Base-by-base conservation (phyloP, 1,139 yeast species). In the Suhomyces bolitotheri region DNA sequence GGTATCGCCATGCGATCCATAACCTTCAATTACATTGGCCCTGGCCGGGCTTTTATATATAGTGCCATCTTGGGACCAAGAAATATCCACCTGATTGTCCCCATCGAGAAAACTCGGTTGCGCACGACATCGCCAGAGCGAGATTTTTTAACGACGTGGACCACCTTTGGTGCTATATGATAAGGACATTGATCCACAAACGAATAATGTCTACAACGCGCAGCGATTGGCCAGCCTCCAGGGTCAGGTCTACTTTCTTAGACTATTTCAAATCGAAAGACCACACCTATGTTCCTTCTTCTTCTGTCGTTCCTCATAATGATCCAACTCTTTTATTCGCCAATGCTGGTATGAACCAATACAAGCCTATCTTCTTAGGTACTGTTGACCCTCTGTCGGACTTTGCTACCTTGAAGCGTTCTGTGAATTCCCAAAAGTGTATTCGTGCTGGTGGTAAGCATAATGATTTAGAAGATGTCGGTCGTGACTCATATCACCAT, bases 391-490 rank as follows among this genome's bases (percentile, higher is more conserved):
- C 98, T 25, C 71, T 92, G 16, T 83, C 95, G 27, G 94, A 88
- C 34, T 84, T 92, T 53, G 83, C 88, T 52, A 72, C 71, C 46
- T 73, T 92, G 63, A 87, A 84, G 58, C 78, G 97, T 53, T 96
- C 98, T 29, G 85, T 78, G 53, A 92, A 92, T 72, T 88, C 97
- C 11, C 99, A 92, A 60, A 92, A 92, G 66, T 92, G 97, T 77
- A 90, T 92, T 54, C 82, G 99, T 69, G 99, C 99, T 26, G 99
- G 99, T 62, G 99, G 99, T 61, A 92, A 92, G 65, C 99, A 92
- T 64, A 92, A 92, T 58, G 99, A 92, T 68, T 78, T 92, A 57
- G 99, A 92, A 60, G 99, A 92, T 63, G 99, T 92, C 31, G 99
- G 99, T 45, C 80, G 86, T 58, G 99, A 92, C 62, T 86, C 95